Evolutionary conservation across 1,139 yeast genomes (phyloP).

Genomic region (Hemisphaericaspora xylofermentans): DNA sequence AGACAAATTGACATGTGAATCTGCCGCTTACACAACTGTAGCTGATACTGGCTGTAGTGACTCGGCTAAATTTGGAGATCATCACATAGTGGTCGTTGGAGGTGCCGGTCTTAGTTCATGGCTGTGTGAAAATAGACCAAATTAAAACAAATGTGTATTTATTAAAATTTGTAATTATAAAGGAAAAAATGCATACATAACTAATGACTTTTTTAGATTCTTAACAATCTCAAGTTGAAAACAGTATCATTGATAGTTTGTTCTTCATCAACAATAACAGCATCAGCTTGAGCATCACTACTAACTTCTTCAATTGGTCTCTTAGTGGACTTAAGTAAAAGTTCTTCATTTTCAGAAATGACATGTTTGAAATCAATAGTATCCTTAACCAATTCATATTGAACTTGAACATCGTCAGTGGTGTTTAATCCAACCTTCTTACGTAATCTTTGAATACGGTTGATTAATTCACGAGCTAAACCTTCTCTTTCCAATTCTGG

Average conservation of each 20-base stretch:
- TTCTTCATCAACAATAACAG: conserved; percentile 82
- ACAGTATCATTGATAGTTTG: conserved; percentile 84
- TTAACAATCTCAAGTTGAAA: conserved; percentile 77
- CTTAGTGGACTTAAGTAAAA: conserved; percentile 77
- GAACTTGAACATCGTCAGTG: conserved; percentile 91
- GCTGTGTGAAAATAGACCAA: conserved; percentile 19
- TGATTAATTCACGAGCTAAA: conserved; percentile 90
- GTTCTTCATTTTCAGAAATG: conserved; percentile 60
- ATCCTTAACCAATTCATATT: conserved; percentile 71
- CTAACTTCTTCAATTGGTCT: conserved; percentile 50
- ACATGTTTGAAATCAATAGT: conserved; percentile 67
- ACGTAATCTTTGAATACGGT: conserved; percentile 96
- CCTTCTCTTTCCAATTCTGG: conserved; percentile 93
- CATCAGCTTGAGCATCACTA: conserved; percentile 33
- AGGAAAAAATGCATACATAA: neutral
- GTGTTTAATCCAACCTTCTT: conserved; percentile 94
- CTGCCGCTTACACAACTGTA: conserved; percentile 66
- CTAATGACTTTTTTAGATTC: conserved; percentile 32
- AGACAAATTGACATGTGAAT: conserved; percentile 33
- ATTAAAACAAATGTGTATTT: neutral
- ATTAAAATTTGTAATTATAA: conserved; percentile 9
- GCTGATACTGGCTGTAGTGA: conserved; percentile 87
- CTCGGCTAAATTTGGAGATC: conserved; percentile 24
- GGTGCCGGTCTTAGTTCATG: conserved; percentile 72
- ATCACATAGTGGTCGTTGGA: conserved; percentile 48